Base-by-base conservation (phyloP, 2,329 filamentous ascomycete genomes). In the Pyrenophora seminiperda region DNA sequence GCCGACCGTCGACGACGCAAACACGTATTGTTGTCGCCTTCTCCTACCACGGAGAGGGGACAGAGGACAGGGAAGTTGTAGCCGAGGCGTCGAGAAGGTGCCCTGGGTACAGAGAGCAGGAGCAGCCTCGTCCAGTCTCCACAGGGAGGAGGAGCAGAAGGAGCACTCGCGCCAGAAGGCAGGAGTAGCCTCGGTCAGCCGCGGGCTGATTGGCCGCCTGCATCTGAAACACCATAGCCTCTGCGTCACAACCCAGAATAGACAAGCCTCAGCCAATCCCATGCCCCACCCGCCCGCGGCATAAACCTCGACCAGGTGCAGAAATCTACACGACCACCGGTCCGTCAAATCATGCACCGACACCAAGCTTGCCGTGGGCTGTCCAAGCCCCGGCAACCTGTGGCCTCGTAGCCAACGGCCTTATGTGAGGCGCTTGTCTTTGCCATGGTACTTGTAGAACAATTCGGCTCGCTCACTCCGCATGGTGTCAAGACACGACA, bases 171-270 rank as follows among this genome's bases (percentile, higher is more conserved):
- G 40, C 46, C 46, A 52, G 36, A 34, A 13, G 31, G 49, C 30
- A 50, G 32, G 41, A 47, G 56, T 31, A 32, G 41, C 41, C 52
- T 41, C 37, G 46, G 53, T 41, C 36, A 46, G 24, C 20, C 37
- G 4, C 11, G 17, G 22, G n/a, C 34, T 59, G 51, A 59, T 63
- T 62, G 59, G 61, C 48, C 36, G 20, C 7, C 4, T 29, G 13
- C 20, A 39, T 32, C 50, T 62, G 59, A 64, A 64, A 64, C 61
- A 52, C 10, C 22, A 39, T 22, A 34, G 46, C 46, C 31, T 52
- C 31, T 52, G 51, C 54, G 41, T 42, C 49, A 38, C 33, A n/a
- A 18, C 37, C 58, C 50, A 17, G 48, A 52, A 15, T 33, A 33
- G 54, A 46, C 52, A 58, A 58, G 53, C 42, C 36, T 43, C 19